These are phyloP conservation scores for Albophoma yamanashiensis DNA, from an alignment of 2,329 filamentous ascomycete genomes.

Conservation along the genomic window DNA sequence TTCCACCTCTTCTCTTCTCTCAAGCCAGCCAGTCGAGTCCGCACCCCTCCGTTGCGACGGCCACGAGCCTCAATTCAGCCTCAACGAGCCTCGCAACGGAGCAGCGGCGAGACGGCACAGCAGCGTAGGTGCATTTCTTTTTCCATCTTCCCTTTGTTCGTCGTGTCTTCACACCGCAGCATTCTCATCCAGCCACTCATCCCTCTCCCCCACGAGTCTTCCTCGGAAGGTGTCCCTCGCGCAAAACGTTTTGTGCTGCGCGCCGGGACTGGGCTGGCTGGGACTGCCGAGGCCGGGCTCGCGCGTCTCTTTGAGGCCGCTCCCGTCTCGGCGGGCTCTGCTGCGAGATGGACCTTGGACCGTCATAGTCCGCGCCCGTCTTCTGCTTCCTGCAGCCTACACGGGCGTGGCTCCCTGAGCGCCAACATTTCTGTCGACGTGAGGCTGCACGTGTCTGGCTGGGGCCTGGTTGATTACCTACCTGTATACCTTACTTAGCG, in stretches of 20 bases:
- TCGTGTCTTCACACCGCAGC: slow-evolving; percentile 9
- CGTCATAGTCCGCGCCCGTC: slow-evolving; percentile 44
- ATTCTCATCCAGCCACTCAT: slow-evolving; percentile 19
- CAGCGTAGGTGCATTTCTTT: not conserved
- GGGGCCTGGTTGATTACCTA: not conserved
- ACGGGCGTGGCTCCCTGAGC: slow-evolving; percentile 40
- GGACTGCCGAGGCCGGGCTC: slow-evolving; percentile 4
- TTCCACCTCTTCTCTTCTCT: not conserved
- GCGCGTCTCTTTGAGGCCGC: too few relatives aligned
- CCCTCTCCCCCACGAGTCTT: slow-evolving; percentile 21
- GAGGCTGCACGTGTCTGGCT: not conserved
- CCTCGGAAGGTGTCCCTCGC: slow-evolving; percentile 21
- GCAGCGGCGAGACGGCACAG: not conserved
- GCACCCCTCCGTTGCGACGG: not conserved
- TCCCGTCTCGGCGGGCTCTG: slow-evolving; percentile 4
- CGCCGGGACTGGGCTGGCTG: slow-evolving; percentile 25
- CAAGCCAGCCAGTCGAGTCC: not conserved
- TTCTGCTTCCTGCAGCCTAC: slow-evolving; percentile 17
- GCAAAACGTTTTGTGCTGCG: slow-evolving; percentile 24
- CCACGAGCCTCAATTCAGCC: not conserved
- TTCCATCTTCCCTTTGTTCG: not conserved
- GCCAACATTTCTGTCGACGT: slow-evolving; percentile 26
- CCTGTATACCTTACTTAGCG: too few relatives aligned
- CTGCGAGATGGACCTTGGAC: slow-evolving; percentile 35
- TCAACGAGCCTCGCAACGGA: not conserved